Conservation (phyloP, 441 rosid species). For the Pelargonium australe region DNA sequence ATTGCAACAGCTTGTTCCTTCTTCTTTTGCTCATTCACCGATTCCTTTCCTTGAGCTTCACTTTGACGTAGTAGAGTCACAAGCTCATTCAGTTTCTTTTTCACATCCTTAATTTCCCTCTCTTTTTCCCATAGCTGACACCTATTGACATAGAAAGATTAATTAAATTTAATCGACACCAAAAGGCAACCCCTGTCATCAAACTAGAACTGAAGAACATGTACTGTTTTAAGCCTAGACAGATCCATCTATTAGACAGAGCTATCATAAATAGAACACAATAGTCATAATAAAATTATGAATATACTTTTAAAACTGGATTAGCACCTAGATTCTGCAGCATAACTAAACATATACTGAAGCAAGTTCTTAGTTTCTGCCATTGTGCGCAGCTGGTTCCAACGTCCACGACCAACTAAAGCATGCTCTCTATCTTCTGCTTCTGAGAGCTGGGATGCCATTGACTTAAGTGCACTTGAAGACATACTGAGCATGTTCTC, state of each 20-base stretch:
- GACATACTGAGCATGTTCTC: conserved; percentile 62
- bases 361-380: conserved; percentile 62
- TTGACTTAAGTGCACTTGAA: conserved; percentile 45
- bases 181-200: neutral
- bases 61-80: conserved; percentile 43
- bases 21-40: conserved; percentile 44
- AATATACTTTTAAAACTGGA: conserved; percentile 15
- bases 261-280: neutral
- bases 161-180: neutral
- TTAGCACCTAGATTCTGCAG: conserved; percentile 52
- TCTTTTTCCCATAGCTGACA: conserved; percentile 55
- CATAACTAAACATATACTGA: conserved; percentile 48
- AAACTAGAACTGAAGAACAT: neutral
- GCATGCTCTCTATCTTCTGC: conserved; percentile 61
- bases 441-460: conserved; percentile 70
- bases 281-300: conserved; percentile 5
- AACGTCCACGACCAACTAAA: conserved; percentile 43
- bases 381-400: conserved; percentile 53
- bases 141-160: conserved; percentile 26
- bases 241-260: neutral
- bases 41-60: conserved; percentile 48
- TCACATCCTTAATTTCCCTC: conserved; percentile 46
- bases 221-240: neutral
- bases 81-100: conserved; percentile 50
- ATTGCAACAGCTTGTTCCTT: conserved; percentile 54